Evolutionary conservation across 306 rosid species (phyloP).

Genomic region (Malus domestica): DNA sequence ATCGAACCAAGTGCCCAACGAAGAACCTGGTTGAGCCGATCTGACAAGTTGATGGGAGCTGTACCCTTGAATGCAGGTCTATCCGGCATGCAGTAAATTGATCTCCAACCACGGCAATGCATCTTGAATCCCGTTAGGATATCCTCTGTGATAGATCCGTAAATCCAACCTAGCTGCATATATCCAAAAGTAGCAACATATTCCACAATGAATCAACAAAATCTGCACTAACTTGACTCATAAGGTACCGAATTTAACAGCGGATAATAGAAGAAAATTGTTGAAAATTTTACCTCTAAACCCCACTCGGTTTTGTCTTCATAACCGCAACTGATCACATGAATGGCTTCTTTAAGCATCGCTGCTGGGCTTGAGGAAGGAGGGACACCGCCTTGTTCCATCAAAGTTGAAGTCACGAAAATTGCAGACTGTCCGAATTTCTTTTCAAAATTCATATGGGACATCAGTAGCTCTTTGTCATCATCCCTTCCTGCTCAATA

Average conservation of each 20-base stretch:
- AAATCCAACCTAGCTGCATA: conserved; percentile 92
- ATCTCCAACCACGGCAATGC: conserved; percentile 99
- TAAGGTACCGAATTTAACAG: background rate
- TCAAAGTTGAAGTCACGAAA: conserved; percentile 88
- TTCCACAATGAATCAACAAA: background rate
- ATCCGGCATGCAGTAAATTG: conserved; percentile 86
- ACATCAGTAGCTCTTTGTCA: conserved; percentile 77
- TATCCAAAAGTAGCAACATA: conserved; percentile 6
- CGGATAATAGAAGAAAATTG: background rate
- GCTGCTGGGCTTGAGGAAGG: conserved; percentile 73
- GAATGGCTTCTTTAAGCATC: conserved; percentile 90
- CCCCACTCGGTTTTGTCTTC: conserved; percentile 99
- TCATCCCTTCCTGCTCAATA: conserved; percentile 47
- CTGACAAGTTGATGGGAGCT: conserved; percentile 96
- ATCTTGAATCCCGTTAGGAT: conserved; percentile 91
- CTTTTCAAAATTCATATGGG: conserved; percentile 90
- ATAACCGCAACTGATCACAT: conserved; percentile 81
- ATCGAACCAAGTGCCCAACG: conserved; percentile 97
- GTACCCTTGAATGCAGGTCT: conserved; percentile 92
- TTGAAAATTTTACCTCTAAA: conserved; percentile 50
- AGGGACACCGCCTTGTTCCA: conserved; percentile 78
- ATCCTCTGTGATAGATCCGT: conserved; percentile 94
- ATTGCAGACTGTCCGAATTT: conserved; percentile 87
- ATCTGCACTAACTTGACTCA: background rate
- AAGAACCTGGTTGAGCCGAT: conserved; percentile 93